Evolutionary conservation across 208 protist species (phyloP), one percentile per base, ranked within the genome.

Genomic region (Leishmania amazonensis): DNA sequence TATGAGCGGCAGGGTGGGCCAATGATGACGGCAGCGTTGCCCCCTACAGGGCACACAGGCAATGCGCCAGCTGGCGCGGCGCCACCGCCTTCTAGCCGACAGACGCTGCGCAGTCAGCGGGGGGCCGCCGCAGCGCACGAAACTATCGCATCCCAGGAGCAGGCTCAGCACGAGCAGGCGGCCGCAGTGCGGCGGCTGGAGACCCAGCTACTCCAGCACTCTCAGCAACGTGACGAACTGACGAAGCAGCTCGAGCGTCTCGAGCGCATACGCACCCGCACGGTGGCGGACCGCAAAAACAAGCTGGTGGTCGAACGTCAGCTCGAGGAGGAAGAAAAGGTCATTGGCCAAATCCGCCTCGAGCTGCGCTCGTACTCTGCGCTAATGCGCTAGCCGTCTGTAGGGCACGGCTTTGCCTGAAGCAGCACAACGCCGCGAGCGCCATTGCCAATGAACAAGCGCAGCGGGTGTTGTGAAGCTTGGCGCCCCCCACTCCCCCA

Each of bases 261-360:
- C 31, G 91, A 96, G 76, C 81, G 78, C 54, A 74, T 79, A 24
- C 86, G 90, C 13, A 67, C 87, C 58, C 90, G 92, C 57, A 94
- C 85, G 9, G 91, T 88, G 0, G 79, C 87, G 31, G 90, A 94
- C 47, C 75, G 88, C 40, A 77, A 83, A 62, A 89, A 88, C 78
- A 92, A 92, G 62, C 85, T 83, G 9, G 53, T 85, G 0, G 57
- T 91, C 45, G 91, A 96, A 68, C 40, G 73, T 7, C 81, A 84
- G 9, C 80, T 96, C 13, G 85, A 86, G 57, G 83, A 82, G 19
- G 87, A 87, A 40, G 89, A 96, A 67, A 77, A 85, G 31, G 68
- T 76, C 3, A 91, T 96, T 75, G 87, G 93, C 0, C 87, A 90
- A 38, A 87, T 93, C 68, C 83, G 90, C 38, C 85, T 94, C 54